Evolutionary conservation across 2,329 filamentous ascomycete genomes (phyloP), one percentile per base, ranked within the genome.

Genomic region (Dryadomyces quercus-mongolicae): DNA sequence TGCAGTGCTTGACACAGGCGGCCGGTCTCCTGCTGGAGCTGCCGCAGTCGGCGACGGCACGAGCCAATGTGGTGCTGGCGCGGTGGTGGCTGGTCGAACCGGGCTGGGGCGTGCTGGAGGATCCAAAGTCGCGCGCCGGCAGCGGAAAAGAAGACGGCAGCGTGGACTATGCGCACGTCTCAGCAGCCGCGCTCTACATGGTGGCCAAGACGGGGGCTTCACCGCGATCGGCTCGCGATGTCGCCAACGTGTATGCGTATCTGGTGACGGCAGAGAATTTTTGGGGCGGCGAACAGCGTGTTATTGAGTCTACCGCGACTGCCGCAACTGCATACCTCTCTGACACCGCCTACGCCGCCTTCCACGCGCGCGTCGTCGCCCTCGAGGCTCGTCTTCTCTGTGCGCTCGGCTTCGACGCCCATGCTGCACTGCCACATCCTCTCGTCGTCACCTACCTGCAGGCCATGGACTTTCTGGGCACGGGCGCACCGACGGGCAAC

Each of bases 381-480:
- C 77, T 84, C 50, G 93, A 98, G 68, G 80, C 85, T 3, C 80
- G 83, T 44, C 81, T 97, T 18, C 76, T 97, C 1, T 81, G 82
- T 57, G 76, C 81, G 0, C 74, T 96, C 0, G 83, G 84, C 15
- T 97, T 95, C 68, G 80, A 94, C 62, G 87, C 85, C 1, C 88
- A 93, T 61, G 88, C 94, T 12, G 82, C 88, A 1, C 76, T 96
- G 0, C 93, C 93, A 0, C 88, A 97, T 64, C 80, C 86, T 0
- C 79, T 97, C 15, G 88, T 88, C 56, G 79, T 97, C 55, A 96
- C 91, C 6, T 98, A 97, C 66, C 80, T 97, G 1, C 92, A 97
- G 69, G 85, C 91, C 0, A 79, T 98, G 18, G 88, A 89, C 56
- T 84, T 86, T 49, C 62, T 80, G 21, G 54, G n/a, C 40, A n/a